These are phyloP conservation scores for Calonectria pseudoreteaudii DNA, from an alignment of 2,329 filamentous ascomycete species.

Conservation along the genomic window DNA sequence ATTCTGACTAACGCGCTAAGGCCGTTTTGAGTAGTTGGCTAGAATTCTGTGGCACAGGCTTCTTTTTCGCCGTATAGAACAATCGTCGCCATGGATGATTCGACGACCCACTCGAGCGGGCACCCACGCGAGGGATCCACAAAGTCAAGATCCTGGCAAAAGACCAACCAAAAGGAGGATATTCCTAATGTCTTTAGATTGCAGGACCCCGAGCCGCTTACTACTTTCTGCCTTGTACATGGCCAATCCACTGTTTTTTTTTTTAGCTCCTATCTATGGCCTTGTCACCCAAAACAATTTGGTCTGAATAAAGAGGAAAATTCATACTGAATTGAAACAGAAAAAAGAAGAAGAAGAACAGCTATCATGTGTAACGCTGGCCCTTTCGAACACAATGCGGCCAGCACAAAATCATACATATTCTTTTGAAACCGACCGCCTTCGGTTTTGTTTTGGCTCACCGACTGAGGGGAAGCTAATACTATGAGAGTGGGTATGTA, in stretches of 20 bases:
- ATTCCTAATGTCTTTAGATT: conserved; percentile 3
- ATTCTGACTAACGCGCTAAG: background rate
- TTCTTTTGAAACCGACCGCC: background rate
- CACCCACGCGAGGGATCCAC: background rate
- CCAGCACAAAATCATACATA: background rate
- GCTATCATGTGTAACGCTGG: background rate
- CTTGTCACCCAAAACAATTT: background rate
- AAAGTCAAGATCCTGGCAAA: background rate
- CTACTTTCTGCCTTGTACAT: background rate
- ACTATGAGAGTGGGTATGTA: background rate
- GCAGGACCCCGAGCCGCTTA: background rate
- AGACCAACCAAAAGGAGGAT: background rate
- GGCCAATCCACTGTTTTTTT: background rate
- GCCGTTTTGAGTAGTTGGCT: background rate
- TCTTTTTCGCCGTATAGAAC: background rate
- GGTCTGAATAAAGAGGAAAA: background rate
- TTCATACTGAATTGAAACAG: background rate
- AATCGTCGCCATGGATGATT: background rate
- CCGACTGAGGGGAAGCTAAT: background rate
- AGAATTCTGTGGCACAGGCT: background rate
- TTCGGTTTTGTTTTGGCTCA: background rate
- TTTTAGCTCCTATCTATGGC: background rate
- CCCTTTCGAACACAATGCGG: background rate
- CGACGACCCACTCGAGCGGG: background rate
- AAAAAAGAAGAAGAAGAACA: background rate